These are phyloP conservation scores for Neurospora hispaniola DNA, from an alignment of 495 filamentous ascomycete genomes.

Conservation along the genomic window DNA sequence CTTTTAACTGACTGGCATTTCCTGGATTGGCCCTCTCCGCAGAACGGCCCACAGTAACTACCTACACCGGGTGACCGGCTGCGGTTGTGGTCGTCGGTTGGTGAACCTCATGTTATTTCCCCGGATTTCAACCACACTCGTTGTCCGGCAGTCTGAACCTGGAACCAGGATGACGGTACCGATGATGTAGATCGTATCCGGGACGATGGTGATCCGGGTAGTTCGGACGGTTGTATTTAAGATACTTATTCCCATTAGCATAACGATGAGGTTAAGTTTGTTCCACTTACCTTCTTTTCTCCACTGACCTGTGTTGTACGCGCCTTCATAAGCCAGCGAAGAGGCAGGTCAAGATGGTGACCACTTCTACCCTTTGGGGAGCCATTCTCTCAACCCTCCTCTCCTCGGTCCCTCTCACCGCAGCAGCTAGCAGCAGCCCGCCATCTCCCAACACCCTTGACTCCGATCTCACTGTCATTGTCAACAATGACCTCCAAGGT, in stretches of 20 bases:
- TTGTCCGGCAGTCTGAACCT: neutral
- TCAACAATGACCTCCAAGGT: constrained; percentile 35
- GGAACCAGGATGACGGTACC: neutral
- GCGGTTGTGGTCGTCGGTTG: neutral
- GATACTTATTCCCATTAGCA: neutral
- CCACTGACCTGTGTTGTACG: neutral
- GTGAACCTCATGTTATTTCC: neutral
- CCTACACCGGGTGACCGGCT: neutral
- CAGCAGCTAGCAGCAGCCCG: constrained; percentile 1
- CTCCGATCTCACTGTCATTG: constrained; percentile 27
- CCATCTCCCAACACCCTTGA: constrained; percentile 27
- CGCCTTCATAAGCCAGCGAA: neutral
- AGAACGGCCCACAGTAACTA: neutral
- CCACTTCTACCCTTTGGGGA: neutral
- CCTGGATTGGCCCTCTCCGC: neutral
- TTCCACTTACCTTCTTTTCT: neutral
- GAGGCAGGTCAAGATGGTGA: neutral
- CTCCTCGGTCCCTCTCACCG: constrained; percentile 10
- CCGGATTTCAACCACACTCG: neutral
- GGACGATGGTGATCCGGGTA: neutral
- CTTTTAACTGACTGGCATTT: neutral
- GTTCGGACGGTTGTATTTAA: neutral
- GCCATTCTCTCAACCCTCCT: neutral
- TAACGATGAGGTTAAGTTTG: neutral
- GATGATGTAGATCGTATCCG: neutral